These are phyloP conservation scores for Exophiala sp. DNA, from an alignment of 2,329 filamentous ascomycete genomes.

Conservation along the genomic window DNA sequence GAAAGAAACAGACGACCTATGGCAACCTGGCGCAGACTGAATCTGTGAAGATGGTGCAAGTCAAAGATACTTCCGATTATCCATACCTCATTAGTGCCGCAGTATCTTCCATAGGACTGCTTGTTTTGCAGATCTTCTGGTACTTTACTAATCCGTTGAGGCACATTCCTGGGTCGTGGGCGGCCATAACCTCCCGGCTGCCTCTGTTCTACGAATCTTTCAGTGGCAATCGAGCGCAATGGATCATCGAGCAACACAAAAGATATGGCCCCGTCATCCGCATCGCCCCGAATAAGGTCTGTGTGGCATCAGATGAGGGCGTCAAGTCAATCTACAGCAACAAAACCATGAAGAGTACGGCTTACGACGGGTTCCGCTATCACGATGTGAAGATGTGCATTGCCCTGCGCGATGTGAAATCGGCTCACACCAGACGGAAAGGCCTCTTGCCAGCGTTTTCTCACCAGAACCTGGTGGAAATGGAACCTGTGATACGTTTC, in stretches of 20 bases:
- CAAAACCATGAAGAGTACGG: conserved; percentile 47
- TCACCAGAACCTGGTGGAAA: conserved; percentile 25
- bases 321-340: conserved; percentile 49
- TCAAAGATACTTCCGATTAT: too few species aligned
- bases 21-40: too few species aligned
- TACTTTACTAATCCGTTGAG: neutral
- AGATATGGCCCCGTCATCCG: conserved; percentile 34
- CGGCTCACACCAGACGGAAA: conserved; percentile 46
- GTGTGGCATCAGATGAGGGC: conserved; percentile 42
- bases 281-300: conserved; percentile 36
- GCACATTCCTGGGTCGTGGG: neutral
- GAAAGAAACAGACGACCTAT: too few species aligned
- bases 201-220: conserved; percentile 2
- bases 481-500: conserved; percentile 16
- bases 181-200: neutral
- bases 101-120: too few species aligned
- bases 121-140: too few species aligned
- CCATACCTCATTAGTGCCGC: too few species aligned
- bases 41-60: too few species aligned
- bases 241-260: conserved; percentile 29
- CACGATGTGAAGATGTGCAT: conserved; percentile 52
- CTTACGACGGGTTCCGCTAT: conserved; percentile 54
- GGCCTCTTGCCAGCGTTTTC: conserved; percentile 50
- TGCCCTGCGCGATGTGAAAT: conserved; percentile 41
- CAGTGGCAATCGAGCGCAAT: neutral